Base-by-base conservation (phyloP, 2,329 filamentous ascomycete genomes). In the Aspergillus transmontanensis region DNA sequence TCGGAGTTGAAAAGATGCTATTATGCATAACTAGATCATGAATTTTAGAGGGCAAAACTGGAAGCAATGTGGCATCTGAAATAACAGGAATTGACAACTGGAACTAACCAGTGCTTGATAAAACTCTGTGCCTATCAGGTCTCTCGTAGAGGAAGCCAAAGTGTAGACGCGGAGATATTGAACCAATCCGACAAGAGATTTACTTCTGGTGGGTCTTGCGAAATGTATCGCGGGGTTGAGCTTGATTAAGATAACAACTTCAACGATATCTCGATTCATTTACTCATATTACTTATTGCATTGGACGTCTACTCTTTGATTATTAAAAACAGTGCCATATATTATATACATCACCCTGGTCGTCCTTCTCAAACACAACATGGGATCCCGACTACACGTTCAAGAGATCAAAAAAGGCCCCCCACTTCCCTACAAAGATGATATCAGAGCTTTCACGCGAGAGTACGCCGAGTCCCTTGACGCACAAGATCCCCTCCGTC, bases 401-500 rank as follows among this genome's bases (percentile, higher is more conserved):
- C 69, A 66, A 46, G 69, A 72, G 50, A 69, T 75, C 60, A 72
- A 71, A 59, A 66, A 60, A 50, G 71, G 66, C 19, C 69, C 69
- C 60, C 75, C 70, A 59, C 73, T 73, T 68, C 69, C 65, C 51
- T 73, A 73, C 64, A 59, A 63, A 34, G 72, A 72, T 68, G 75
- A 77, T 72, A 73, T 72, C 64, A 70, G 72, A 63, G 73, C 74
- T 28, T 73, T 77, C 57, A 74, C 67, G 16, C 73, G 68, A 45
- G 74, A 75, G 63, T 80, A 82, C 66, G 81, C 82, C 32, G 68
- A 76, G 60, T 76, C 78, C 30, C 81, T 91, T 6, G 90, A 92
- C 75, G 76, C 79, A 0, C 80, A 86, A 68, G 89, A 92, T 72
- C 77, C 82, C n/a, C 76, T 93, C 45, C 77, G 79, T 19, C 79